Evolutionary conservation across 225 moss, liverwort and hornwort species (phyloP), one percentile per base, ranked within the genome.

Genomic region (Rhytidiadelphus loreus): DNA sequence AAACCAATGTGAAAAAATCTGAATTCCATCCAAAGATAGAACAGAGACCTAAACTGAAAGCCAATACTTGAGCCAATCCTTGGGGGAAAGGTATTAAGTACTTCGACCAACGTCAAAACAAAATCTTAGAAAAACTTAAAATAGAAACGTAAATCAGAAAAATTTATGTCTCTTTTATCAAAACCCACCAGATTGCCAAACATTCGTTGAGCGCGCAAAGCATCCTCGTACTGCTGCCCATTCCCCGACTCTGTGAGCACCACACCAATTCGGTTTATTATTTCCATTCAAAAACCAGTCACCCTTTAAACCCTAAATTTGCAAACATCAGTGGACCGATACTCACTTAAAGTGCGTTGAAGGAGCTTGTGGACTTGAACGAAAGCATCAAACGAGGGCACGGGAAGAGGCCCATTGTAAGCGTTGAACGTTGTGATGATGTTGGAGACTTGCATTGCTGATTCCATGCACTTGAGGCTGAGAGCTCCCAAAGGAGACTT

Each of bases 331-430:
- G 39, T 11, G 68, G 48, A 52, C 41, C 41, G 74, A 50, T 12
- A 82, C 96, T 81, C 88, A 96, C 97, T 92, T 82, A 98, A 88
- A 61, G 90, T 91, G 52, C 85, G 92, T 41, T 90, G 91, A 8
- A 98, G 80, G 46, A 98, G 89, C 84, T 96, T 95, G 90, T 97
- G 97, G 72, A 86, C 89, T 85, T 92, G 94, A 50, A 98, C 93
- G 90, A 94, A 98, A 52, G 91, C 92, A 92, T 98, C 98, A 24
- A 98, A 95, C 76, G 95, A 90, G 65, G 97, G 98, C 85, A 98
- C 96, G 33, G 95, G 95, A 41, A 95, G 53, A 77, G 95, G 96
- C 85, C 98, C 98, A 59, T 88, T 85, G 85, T 97, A 98, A 13
- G 89, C 77, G 66, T 94, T 84, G 87, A 97, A 92, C 66, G 95